Evolutionary conservation across 768 basidiomycete genomes (phyloP).

Genomic region (Kwoniella sp.): DNA sequence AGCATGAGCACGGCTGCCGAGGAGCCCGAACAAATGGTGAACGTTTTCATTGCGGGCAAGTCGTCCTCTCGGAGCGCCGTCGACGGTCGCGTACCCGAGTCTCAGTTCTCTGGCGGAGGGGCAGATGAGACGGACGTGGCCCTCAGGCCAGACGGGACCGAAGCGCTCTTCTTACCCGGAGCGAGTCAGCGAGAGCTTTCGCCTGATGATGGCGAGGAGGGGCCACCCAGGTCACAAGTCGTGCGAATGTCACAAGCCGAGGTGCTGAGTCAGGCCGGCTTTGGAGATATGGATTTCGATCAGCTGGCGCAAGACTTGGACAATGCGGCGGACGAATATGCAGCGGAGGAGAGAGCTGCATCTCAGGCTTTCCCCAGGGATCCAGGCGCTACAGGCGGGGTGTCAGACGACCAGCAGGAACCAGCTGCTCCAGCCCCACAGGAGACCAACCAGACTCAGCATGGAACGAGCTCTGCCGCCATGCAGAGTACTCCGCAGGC

Average conservation of each 20-base stretch:
- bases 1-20: background rate
- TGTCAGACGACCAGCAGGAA: too few species aligned
- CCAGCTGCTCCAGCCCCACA: too few species aligned
- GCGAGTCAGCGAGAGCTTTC: background rate
- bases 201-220: background rate
- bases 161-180: background rate
- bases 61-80: background rate
- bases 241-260: constrained; percentile 21
- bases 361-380: background rate
- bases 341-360: constrained; percentile 6
- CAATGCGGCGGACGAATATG: constrained; percentile 22
- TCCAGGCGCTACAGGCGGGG: too few species aligned
- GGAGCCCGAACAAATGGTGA: background rate
- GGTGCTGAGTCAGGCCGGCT: constrained; percentile 11
- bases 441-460: too few species aligned
- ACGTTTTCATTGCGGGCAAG: background rate
- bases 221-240: background rate
- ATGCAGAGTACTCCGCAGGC: too few species aligned
- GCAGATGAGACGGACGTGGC: too few species aligned
- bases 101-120: too few species aligned
- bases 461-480: too few species aligned
- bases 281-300: constrained; percentile 23
- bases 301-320: constrained; percentile 32
- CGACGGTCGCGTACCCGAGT: background rate
- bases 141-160: background rate